Evolutionary conservation across 1,139 yeast species (phyloP), one percentile per base, ranked within the genome.

Genomic region (Waltiozyma sp.): DNA sequence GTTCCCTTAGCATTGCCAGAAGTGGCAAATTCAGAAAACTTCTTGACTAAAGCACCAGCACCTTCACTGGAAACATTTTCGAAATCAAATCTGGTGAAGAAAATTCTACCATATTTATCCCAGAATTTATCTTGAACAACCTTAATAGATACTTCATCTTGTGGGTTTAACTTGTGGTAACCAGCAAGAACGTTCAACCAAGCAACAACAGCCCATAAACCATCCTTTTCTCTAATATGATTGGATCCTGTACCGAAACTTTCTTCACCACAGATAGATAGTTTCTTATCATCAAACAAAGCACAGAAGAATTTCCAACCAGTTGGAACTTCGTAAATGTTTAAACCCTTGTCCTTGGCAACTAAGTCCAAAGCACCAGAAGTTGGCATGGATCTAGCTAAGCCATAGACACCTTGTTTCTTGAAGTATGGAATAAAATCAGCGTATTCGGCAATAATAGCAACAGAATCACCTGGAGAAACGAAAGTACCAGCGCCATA

Each of bases 301-400:
- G 95, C 89, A 64, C 97, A 88, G 74, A 91, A 91, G 61, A 91
- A 91, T 65, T 91, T 91, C 98, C 98, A 91, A 37, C 98, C 98
- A 19, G 98, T 91, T 47, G 98, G 98, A 5, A 93, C 98, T 65
- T 91, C 98, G 65, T 91, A 91, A 50, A 81, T 70, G 43, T 81
- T 67, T 50, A 91, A 69, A 16, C 81, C 81, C 62, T 87, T 80
- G 47, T 71, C 71, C 61, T 78, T 77, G 35, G 96, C 98, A 28
- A 91, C 98, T 47, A 83, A 72, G 59, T 91, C 98, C 55, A 91
- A 74, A 33, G 98, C 98, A 36, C 88, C 88, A 8, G 94, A 81
- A 6, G 98, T 91, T 44, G 98, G 98, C 96, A 91, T 91, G 15
- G 96, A 86, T 61, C 98, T 77, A n/a, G 98, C 98, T 45, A 91